Percentiles rank a stretch among this genome's conserved stretches.
Evolutionary conservation across 106 monocot genomes (phyloP).

Genomic region (Allium cepa): DNA sequence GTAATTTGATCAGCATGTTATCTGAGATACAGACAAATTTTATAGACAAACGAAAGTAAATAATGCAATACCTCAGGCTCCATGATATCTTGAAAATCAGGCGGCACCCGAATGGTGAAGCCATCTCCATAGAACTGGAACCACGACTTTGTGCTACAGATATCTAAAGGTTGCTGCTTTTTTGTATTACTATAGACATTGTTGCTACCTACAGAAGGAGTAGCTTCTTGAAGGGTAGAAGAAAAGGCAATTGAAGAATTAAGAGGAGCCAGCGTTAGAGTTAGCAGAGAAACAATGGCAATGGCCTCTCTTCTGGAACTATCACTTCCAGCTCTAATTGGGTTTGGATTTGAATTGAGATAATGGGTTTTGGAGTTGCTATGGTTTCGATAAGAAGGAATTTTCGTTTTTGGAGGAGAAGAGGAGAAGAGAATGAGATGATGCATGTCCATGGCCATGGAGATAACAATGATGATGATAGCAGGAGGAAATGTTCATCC

Average conservation of each 20-base stretch:
- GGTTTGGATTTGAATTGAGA: neutral
- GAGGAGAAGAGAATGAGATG: slow-evolving; percentile 11
- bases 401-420: neutral
- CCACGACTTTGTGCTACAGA: slow-evolving; percentile 79
- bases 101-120: slow-evolving; percentile 85
- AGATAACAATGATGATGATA: neutral
- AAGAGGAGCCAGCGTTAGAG: neutral
- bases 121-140: slow-evolving; percentile 74
- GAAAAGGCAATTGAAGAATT: slow-evolving; percentile 10
- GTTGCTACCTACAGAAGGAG: slow-evolving; percentile 2
- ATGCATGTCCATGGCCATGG: neutral
- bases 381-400: slow-evolving; percentile 15
- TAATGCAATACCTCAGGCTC: slow-evolving; percentile 1
- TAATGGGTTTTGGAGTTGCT: slow-evolving; percentile 1
- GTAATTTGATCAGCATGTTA: too few relatives aligned
- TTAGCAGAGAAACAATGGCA: slow-evolving; percentile 13
- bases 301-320: slow-evolving; percentile 18
- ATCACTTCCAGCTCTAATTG: neutral
- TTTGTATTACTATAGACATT: neutral
- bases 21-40: too few relatives aligned
- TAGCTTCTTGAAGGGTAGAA: neutral
- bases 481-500: too few relatives aligned
- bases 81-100: slow-evolving; percentile 54
- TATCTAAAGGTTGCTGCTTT: slow-evolving; percentile 26
- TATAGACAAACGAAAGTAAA: neutral